phyloP scores from a whole-genome alignment of 805 yeast species.

The Hanseniaspora mollemarum region DNA sequence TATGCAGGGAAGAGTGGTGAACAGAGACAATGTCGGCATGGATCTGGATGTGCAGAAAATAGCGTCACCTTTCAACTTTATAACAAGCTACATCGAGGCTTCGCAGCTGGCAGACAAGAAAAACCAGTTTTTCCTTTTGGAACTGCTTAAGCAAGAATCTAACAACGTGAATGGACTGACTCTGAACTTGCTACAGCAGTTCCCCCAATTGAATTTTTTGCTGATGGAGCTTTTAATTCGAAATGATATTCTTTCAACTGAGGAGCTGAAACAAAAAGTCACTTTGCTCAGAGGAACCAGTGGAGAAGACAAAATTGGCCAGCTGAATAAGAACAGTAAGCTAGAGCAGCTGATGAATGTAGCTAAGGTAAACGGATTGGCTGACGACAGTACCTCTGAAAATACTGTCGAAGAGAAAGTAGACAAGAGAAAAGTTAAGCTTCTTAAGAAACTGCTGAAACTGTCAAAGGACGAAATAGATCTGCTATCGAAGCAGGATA shows the following conservation, averaged over 20 bases:
- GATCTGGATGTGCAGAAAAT: conserved; percentile 32
- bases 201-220: conserved; percentile 78
- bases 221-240: conserved; percentile 58
- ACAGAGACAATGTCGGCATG: conserved; percentile 31
- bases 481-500: conserved; percentile 42
- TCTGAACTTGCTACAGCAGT: conserved; percentile 21
- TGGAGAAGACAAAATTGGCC: conserved; percentile 21
- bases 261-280: conserved; percentile 29
- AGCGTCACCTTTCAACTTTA: conserved; percentile 32
- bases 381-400: background rate
- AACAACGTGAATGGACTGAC: conserved; percentile 14
- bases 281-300: conserved; percentile 26
- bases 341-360: conserved; percentile 16
- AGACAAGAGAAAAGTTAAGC: conserved; percentile 33
- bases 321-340: conserved; percentile 18
- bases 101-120: conserved; percentile 16
- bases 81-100: conserved; percentile 22
- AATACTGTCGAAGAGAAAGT: conserved; percentile 15
- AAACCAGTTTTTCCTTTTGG: conserved; percentile 20
- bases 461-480: conserved; percentile 43
- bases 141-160: conserved; percentile 15
- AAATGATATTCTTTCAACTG: conserved; percentile 28
- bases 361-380: conserved; percentile 19
- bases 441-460: conserved; percentile 42
- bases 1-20: conserved; percentile 19